Evolutionary conservation across 805 yeast species (phyloP).

Genomic region (Ogataea neopini): DNA sequence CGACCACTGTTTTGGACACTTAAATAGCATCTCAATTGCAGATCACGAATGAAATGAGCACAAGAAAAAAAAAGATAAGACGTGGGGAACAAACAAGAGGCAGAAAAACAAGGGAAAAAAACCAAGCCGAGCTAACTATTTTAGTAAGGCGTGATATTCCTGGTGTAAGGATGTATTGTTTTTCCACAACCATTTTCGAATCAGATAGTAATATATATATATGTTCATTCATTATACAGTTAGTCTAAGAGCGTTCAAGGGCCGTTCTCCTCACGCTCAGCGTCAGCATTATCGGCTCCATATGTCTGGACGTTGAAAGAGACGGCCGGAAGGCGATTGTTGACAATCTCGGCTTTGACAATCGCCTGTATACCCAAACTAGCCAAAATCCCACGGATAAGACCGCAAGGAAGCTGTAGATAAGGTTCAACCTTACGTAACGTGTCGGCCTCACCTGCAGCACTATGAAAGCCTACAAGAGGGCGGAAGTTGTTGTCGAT

Average conservation of each 20-base stretch:
- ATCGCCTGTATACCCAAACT: constrained; percentile 67
- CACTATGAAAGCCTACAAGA: constrained; percentile 51
- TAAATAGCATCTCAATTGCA: not conserved
- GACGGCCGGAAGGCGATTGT: constrained; percentile 58
- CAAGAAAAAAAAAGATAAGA: constrained; percentile 3
- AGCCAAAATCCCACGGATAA: constrained; percentile 69
- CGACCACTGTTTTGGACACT: not conserved
- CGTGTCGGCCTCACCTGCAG: constrained; percentile 46
- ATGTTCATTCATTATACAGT: not conserved
- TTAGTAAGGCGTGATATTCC: not conserved
- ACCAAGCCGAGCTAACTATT: not conserved
- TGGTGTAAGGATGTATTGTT: constrained; percentile 3
- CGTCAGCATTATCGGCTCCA: constrained; percentile 6
- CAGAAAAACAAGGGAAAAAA: not conserved
- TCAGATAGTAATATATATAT: too few relatives aligned
- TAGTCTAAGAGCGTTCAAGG: not conserved
- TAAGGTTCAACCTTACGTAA: constrained; percentile 46
- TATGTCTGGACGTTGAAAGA: constrained; percentile 68
- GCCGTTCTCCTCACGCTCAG: not conserved
- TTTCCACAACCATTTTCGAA: too few relatives aligned
- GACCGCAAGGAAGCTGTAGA: constrained; percentile 73
- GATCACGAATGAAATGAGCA: not conserved
- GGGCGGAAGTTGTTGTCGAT: constrained; percentile 66
- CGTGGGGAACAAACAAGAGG: constrained; percentile 3
- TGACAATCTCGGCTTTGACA: constrained; percentile 61